Evolutionary conservation across 768 basidiomycete species (phyloP), one percentile per base, ranked within the genome.

Genomic region (Amanita molliuscula): DNA sequence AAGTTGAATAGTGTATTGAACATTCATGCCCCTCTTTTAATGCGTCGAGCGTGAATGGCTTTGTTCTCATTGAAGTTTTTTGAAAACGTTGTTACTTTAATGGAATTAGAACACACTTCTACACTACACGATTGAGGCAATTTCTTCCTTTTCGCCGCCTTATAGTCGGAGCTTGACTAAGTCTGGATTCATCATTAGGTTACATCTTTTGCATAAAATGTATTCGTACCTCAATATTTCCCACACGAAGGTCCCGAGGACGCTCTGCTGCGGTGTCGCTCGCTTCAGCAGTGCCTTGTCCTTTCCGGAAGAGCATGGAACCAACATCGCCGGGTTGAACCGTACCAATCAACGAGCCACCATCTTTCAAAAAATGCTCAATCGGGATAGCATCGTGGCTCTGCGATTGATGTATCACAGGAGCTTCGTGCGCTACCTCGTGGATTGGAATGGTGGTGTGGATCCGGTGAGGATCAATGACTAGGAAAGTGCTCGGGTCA

Each of bases 1-100:
- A 91, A 63, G 77, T 88, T 61, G 84, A 88, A 60, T 87, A 70
- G 62, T 18, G 6, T 35, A 36, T n/a, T 16, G 25, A 2, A 43
- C 15, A 13, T 31, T 13, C 29, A 11, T 29, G 29, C 29, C 29
- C 29, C 9, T 1, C 9, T 23, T n/a, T n/a, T n/a, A n/a, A n/a
- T n/a, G n/a, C 26, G 11, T 46, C 26, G n/a, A n/a, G 11, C 23
- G 25, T 25, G 33, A 21, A n/a, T 10, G 16, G 3, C 6, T 15
- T 16, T 31, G 4, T 29, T n/a, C 10, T 34, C 18, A 11, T 38
- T 38, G 7, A 38, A 7, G 37, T 18, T 37, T 10, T 21, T 13
- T 31, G 29, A 31, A 31, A 31, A 31, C 4, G 13, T 13, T 31
- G 31, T 31, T 31, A 31, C 26, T 28, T 28, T 7, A 28, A 28